Evolutionary conservation across 2,329 filamentous ascomycete species (phyloP), one percentile per base, ranked within the genome.

Genomic region (Zymoseptoria passerinii): DNA sequence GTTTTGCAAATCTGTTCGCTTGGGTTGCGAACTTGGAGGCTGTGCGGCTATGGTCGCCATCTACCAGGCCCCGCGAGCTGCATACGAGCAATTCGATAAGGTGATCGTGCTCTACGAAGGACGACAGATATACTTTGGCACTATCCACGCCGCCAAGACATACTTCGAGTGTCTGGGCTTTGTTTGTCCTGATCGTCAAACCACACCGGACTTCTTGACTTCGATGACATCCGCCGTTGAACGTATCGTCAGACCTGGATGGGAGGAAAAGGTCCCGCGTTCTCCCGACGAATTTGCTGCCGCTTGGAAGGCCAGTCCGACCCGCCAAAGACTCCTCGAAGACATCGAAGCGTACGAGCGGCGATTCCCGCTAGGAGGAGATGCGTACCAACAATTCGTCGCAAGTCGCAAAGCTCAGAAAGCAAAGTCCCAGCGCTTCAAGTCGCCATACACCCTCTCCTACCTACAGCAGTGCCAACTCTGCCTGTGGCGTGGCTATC

Each of bases 391-490:
- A 62, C 71, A 73, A 55, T 80, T 80, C 65, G 73, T 74, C 19
- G 71, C 74, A 48, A 79, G 78, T 40, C 74, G 78, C 29, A 70
- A 71, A 53, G 73, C 73, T 8, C 76, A 80, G 61, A 76, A 80
- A 66, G 74, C 77, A 10, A 79, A 77, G 68, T 50, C 59, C 10
- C 72, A 74, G 65, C 86, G 89, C 2, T 73, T 80, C 53, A 83
- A 83, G 71, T 95, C 90, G 1, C 90, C 92, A 0, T 96, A 87
- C 73, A 96, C 90, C 0, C 77, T 96, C 44, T 92, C 90, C 0
- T 89, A 87, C 64, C 54, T 60, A 3, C 85, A 92, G 72, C 92
- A 96, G 73, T 74, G 96, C 62, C 72, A 81, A 60, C 83, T 96
- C 10, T 96, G 91, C 71, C 77, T 95, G 53, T 85, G 85, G 78